A percentile compares a stretch with the other conserved stretches of the same genome.
Evolutionary conservation across 495 filamentous ascomycete genomes (phyloP).

Genomic region (Xylaria intraflava): DNA sequence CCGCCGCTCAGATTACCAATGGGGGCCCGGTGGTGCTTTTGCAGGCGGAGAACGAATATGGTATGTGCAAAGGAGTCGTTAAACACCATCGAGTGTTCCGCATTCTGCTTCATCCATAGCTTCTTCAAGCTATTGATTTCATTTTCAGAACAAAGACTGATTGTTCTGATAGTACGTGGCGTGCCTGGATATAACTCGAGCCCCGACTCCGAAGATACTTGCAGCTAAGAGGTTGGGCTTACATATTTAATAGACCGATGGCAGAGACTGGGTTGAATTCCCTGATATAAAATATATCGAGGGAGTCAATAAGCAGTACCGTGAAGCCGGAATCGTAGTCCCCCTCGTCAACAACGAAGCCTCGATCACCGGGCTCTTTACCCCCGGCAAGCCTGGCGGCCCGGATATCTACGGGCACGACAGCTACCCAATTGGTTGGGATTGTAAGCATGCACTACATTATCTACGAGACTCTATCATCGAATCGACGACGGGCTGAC

Average conservation of each 20-base stretch:
- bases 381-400: slow-evolving; percentile 55
- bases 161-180: background rate
- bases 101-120: background rate
- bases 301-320: slow-evolving; percentile 60
- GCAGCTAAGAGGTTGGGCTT: background rate
- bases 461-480: background rate
- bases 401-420: slow-evolving; percentile 79
- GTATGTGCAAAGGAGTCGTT: slow-evolving; percentile 20
- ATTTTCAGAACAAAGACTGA: background rate
- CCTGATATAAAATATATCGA: slow-evolving; percentile 61
- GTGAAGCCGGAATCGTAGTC: slow-evolving; percentile 62
- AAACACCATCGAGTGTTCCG: background rate
- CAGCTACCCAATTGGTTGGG: slow-evolving; percentile 61
- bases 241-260: slow-evolving; percentile 1
- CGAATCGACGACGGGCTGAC: background rate
- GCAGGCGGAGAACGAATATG: slow-evolving; percentile 77
- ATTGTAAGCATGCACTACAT: slow-evolving; percentile 41
- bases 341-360: slow-evolving; percentile 76
- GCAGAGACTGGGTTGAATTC: slow-evolving; percentile 22
- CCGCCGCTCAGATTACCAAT: slow-evolving; percentile 69
- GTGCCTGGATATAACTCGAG: background rate
- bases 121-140: background rate
- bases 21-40: slow-evolving; percentile 70
- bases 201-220: background rate
- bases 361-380: slow-evolving; percentile 49